Percentiles rank a stretch among this genome's conserved stretches.
These are phyloP conservation scores for Coffea humblotiana DNA, from an alignment of 305 asterid genomes.

Conservation along the genomic window DNA sequence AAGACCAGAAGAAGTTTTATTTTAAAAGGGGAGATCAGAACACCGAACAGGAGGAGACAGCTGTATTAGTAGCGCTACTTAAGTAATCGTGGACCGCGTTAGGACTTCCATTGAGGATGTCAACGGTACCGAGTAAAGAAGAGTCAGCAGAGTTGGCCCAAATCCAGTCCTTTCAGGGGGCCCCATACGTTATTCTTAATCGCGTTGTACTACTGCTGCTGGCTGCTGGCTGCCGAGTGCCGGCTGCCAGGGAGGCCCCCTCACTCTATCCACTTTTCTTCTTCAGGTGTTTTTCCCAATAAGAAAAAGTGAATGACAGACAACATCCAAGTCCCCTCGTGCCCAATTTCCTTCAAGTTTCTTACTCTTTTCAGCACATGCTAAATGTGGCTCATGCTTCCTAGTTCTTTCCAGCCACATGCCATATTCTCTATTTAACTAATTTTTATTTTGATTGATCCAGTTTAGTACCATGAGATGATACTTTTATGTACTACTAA, in stretches of 20 bases:
- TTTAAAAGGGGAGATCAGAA: too few species aligned
- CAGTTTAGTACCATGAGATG: not conserved
- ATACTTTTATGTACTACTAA: too few species aligned
- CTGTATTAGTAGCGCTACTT: not conserved
- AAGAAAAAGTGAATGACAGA: not conserved
- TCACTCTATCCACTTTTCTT: not conserved
- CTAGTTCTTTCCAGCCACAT: conserved; percentile 4
- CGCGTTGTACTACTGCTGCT: not conserved
- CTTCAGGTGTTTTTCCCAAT: not conserved
- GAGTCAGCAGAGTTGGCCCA: not conserved
- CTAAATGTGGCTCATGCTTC: conserved; percentile 9
- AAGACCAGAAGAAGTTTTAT: not conserved
- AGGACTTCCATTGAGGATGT: not conserved
- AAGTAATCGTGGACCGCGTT: conserved; percentile 6
- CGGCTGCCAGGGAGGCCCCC: too few species aligned
- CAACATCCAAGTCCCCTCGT: not conserved
- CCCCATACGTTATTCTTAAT: too few species aligned
- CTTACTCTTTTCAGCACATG: conserved; percentile 22
- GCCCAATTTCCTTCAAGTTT: not conserved
- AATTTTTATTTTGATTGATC: not conserved
- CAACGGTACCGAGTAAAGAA: conserved; percentile 29
- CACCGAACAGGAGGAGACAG: not conserved
- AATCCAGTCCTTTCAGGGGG: too few species aligned
- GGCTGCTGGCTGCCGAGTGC: too few species aligned
- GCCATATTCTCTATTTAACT: not conserved